These are phyloP conservation scores for Fomitopsis pinicola DNA, from an alignment of 1,284 basidiomycete species.

Conservation along the genomic window DNA sequence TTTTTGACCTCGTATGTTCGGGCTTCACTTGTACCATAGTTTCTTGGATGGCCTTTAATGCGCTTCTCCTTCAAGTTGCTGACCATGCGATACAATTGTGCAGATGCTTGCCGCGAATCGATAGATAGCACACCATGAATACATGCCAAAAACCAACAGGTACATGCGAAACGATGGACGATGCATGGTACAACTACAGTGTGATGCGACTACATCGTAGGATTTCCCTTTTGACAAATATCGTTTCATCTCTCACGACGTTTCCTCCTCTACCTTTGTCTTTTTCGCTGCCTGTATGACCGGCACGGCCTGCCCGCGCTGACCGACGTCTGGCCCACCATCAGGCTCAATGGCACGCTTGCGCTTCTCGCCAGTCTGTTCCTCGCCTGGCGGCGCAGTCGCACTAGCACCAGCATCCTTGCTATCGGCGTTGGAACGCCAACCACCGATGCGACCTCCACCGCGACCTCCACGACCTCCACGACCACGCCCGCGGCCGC, in stretches of 20 bases:
- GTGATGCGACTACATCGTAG: neutral
- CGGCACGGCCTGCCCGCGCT: constrained; percentile 59
- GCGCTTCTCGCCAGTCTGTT: constrained; percentile 60
- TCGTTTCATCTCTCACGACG: constrained; percentile 1
- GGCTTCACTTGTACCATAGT: neutral
- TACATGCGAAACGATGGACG: neutral
- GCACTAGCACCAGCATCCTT: constrained; percentile 20
- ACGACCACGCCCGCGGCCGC: constrained; percentile 41
- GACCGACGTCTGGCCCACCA: constrained; percentile 61
- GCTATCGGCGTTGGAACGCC: constrained; percentile 27
- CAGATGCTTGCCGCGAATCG: neutral
- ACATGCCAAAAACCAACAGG: neutral
- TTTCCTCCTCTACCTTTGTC: constrained; percentile 46
- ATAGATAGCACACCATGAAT: neutral
- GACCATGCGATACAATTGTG: neutral
- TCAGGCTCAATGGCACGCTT: constrained; percentile 73
- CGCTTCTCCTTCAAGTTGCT: too few species aligned
- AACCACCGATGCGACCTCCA: constrained; percentile 27
- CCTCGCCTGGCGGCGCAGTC: constrained; percentile 23
- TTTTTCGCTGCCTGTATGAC: constrained; percentile 53
- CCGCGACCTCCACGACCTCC: constrained; percentile 41
- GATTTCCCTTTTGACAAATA: neutral
- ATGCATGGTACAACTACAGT: neutral
- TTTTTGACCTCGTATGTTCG: neutral
- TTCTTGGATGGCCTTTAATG: neutral